Conservation (phyloP, 306 rosid species). For the Leucaena leucocephala region DNA sequence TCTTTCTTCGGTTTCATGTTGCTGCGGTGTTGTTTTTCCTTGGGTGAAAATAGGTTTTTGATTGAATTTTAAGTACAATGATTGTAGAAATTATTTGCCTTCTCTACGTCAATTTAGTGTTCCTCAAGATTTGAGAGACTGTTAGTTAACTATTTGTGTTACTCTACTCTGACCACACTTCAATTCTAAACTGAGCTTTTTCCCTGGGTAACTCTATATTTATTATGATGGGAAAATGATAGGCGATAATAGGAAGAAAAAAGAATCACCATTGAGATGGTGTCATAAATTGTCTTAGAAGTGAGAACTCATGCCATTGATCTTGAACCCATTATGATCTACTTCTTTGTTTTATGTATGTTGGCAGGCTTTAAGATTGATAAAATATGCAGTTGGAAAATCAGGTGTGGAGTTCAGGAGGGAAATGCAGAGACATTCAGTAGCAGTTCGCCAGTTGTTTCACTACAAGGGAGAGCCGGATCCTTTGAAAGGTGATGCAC, state of each 20-base stretch:
- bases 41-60: neutral
- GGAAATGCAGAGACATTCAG: conserved; percentile 98
- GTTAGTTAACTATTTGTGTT: neutral
- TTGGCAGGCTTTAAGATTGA: conserved; percentile 88
- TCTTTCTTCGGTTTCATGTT: neutral
- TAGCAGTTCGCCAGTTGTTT: conserved; percentile 79
- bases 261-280: neutral
- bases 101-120: neutral
- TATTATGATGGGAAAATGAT: neutral
- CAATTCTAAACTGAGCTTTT: neutral
- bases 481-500: conserved; percentile 96
- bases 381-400: conserved; percentile 83
- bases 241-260: neutral
- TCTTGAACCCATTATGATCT: conserved; percentile 8
- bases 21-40: neutral
- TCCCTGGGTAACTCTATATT: neutral
- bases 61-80: neutral
- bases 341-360: conserved; percentile 21
- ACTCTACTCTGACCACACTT: neutral
- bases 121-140: conserved; percentile 11
- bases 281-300: neutral
- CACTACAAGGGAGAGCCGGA: conserved; percentile 93
- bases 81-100: neutral
- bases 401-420: conserved; percentile 97
- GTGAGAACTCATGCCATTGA: neutral